These are phyloP conservation scores for Clavaria fumosa DNA, from an alignment of 768 basidiomycete genomes.

Conservation along the genomic window DNA sequence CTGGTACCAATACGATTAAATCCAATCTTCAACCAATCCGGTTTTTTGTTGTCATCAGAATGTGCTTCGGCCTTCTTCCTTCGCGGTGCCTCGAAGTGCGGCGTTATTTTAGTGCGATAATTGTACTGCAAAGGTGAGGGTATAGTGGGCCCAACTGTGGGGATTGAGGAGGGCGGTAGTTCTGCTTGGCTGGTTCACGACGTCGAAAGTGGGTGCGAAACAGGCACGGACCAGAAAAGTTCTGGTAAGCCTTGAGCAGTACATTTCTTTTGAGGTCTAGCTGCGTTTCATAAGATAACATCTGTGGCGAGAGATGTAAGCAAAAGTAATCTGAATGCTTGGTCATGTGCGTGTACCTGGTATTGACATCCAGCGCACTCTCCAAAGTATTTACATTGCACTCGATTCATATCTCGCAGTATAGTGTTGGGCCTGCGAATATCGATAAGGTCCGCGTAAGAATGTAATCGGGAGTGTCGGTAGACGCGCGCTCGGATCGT, in stretches of 20 bases:
- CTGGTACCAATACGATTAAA: constrained; percentile 71
- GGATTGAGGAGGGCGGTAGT: constrained; percentile 40
- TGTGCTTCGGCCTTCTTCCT: constrained; percentile 20
- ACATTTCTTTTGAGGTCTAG: constrained; percentile 78
- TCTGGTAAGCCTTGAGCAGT: constrained; percentile 68
- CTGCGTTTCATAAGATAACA: constrained; percentile 31
- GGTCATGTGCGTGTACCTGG: constrained; percentile 36
- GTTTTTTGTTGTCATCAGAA: constrained; percentile 19
- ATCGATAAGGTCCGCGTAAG: constrained; percentile 58
- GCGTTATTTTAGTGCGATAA: constrained; percentile 95
- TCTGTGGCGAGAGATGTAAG: too few species aligned
- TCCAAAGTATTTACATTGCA: constrained; percentile 79
- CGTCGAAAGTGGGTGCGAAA: not conserved
- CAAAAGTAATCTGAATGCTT: not conserved
- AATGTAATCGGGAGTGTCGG: constrained; percentile 53
- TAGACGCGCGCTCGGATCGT: constrained; percentile 58
- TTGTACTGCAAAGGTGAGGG: constrained; percentile 81
- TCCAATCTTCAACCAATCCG: constrained; percentile 72
- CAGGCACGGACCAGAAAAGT: constrained; percentile 41
- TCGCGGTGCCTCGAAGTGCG: constrained; percentile 79
- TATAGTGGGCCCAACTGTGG: constrained; percentile 56
- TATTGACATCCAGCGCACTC: constrained; percentile 89
- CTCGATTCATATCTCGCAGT: constrained; percentile 47
- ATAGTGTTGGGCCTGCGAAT: constrained; percentile 46
- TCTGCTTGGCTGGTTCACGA: constrained; percentile 22